These are phyloP conservation scores for Zygoascus ofunaensis DNA, from an alignment of 805 yeast genomes.

Conservation along the genomic window DNA sequence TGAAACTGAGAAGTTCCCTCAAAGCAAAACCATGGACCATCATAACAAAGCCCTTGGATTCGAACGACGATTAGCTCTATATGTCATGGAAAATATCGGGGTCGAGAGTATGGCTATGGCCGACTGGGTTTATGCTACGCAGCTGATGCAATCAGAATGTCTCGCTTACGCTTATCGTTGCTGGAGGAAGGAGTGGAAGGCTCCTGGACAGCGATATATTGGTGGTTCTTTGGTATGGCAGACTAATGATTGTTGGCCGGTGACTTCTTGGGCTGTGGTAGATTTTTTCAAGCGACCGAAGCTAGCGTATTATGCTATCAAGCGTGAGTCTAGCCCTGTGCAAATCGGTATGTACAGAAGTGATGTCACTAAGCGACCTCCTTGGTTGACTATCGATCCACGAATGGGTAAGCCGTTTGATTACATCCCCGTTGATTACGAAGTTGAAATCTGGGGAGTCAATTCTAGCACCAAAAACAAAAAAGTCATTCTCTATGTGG, in stretches of 20 bases:
- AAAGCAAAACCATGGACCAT: slow-evolving; percentile 35
- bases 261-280: slow-evolving; percentile 41
- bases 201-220: slow-evolving; percentile 27
- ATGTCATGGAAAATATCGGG: slow-evolving; percentile 38
- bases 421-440: slow-evolving; percentile 20
- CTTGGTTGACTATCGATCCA: slow-evolving; percentile 12
- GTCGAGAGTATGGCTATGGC: slow-evolving; percentile 31
- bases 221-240: slow-evolving; percentile 50
- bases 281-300: slow-evolving; percentile 38
- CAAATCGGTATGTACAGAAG: slow-evolving; percentile 32
- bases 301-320: slow-evolving; percentile 39
- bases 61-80: slow-evolving; percentile 38
- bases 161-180: slow-evolving; percentile 37
- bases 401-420: slow-evolving; percentile 22
- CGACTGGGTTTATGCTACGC: slow-evolving; percentile 43
- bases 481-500: slow-evolving; percentile 23
- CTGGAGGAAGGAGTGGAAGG: slow-evolving; percentile 42
- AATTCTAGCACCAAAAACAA: slow-evolving; percentile 25
- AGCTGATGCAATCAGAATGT: slow-evolving; percentile 45
- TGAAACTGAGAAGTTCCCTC: slow-evolving; percentile 35
- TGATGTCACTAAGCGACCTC: slow-evolving; percentile 7
- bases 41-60: slow-evolving; percentile 44
- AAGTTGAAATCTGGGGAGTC: slow-evolving; percentile 37
- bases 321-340: slow-evolving; percentile 33
- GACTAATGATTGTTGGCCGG: slow-evolving; percentile 47